Evolutionary conservation across 331 rosid genomes (phyloP).

Genomic region (Pyracantha coccinea): DNA sequence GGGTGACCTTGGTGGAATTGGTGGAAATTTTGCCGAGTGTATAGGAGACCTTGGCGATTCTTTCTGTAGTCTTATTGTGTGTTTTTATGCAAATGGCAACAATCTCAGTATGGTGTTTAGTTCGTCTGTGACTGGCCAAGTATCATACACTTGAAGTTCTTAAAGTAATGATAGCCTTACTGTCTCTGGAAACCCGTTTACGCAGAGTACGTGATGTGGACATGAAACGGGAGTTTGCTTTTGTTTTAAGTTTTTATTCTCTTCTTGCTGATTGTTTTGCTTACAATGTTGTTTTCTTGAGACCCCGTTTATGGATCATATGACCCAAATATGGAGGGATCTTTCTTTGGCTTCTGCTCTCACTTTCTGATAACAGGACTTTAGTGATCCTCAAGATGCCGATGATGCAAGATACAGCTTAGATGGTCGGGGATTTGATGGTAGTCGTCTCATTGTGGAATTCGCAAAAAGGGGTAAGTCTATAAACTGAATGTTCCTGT

Average conservation of each 20-base stretch:
- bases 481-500: neutral
- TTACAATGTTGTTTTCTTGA: neutral
- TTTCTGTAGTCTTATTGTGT: slow-evolving; percentile 54
- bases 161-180: slow-evolving; percentile 85
- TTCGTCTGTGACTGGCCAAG: slow-evolving; percentile 82
- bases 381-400: slow-evolving; percentile 82
- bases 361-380: slow-evolving; percentile 50
- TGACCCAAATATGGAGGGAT: slow-evolving; percentile 18
- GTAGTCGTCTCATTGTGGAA: slow-evolving; percentile 72
- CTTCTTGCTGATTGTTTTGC: slow-evolving; percentile 20
- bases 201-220: slow-evolving; percentile 98
- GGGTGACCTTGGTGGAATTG: slow-evolving; percentile 63
- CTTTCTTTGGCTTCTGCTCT: slow-evolving; percentile 23
- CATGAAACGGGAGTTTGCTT: slow-evolving; percentile 91
- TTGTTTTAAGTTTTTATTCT: slow-evolving; percentile 63
- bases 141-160: slow-evolving; percentile 47
- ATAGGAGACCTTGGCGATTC: slow-evolving; percentile 52
- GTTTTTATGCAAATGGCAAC: slow-evolving; percentile 89
- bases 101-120: slow-evolving; percentile 90
- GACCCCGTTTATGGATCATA: neutral
- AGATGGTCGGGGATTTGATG: slow-evolving; percentile 75
- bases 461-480: slow-evolving; percentile 80
- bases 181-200: slow-evolving; percentile 90
- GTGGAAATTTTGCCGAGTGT: slow-evolving; percentile 56
- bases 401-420: slow-evolving; percentile 82